Evolutionary conservation across 164 flowering plant genomes (phyloP).

Genomic region (Sextonia rubra): DNA sequence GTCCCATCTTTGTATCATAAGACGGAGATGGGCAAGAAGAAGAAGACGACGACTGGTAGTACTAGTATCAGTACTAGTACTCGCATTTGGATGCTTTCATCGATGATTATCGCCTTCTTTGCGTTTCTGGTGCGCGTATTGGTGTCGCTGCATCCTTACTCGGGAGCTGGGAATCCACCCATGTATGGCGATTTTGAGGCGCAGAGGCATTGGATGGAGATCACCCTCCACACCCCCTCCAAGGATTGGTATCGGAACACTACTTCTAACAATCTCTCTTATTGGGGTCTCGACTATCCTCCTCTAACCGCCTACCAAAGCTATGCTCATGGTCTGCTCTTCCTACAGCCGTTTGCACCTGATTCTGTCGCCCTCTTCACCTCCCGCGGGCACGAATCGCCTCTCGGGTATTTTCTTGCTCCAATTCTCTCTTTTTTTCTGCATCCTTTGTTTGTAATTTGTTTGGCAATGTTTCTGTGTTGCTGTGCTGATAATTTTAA

Average conservation of each 20-base stretch:
- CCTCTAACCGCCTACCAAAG: conserved; percentile 97
- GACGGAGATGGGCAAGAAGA: neutral
- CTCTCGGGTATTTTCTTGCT: conserved; percentile 45
- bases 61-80: neutral
- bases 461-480: no score
- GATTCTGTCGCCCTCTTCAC: conserved; percentile 58
- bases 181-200: conserved; percentile 93
- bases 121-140: conserved; percentile 53
- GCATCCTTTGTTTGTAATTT: no score
- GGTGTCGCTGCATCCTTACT: conserved; percentile 73
- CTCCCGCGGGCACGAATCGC: conserved; percentile 82
- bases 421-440: neutral
- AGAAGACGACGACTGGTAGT: neutral
- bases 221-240: conserved; percentile 62
- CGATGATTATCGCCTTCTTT: conserved; percentile 26
- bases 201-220: conserved; percentile 99
- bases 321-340: conserved; percentile 56
- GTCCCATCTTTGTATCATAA: no score
- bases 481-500: no score
- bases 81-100: neutral
- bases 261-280: conserved; percentile 62
- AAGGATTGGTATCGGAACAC: conserved; percentile 70
- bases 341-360: conserved; percentile 54
- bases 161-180: conserved; percentile 84
- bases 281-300: conserved; percentile 98